These are phyloP conservation scores for Pouteria glomerata DNA, from an alignment of 148 eudicot species.

Conservation along the genomic window DNA sequence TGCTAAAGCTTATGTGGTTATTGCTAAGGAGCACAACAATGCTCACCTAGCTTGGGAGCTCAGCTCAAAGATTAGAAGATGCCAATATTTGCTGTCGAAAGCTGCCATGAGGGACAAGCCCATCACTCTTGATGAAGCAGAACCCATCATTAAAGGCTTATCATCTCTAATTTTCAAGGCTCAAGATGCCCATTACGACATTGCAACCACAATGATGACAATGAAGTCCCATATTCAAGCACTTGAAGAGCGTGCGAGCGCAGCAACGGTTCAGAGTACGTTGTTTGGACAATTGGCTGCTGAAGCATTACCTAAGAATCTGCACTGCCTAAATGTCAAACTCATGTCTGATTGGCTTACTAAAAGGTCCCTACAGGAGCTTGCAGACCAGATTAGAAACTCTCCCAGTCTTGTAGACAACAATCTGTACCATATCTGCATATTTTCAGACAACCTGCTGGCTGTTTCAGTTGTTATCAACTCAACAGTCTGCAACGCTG, in stretches of 20 bases:
- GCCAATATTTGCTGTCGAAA: slow-evolving; percentile 73
- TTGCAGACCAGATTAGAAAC: slow-evolving; percentile 45
- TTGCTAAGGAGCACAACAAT: slow-evolving; percentile 77
- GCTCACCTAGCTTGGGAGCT: slow-evolving; percentile 81
- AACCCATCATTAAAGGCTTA: slow-evolving; percentile 48
- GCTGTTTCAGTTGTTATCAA: slow-evolving; percentile 70
- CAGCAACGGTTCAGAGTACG: slow-evolving; percentile 61
- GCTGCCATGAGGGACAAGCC: slow-evolving; percentile 72
- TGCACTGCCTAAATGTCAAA: slow-evolving; percentile 55
- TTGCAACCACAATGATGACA: slow-evolving; percentile 75
- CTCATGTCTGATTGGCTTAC: slow-evolving; percentile 55
- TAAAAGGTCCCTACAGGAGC: slow-evolving; percentile 29
- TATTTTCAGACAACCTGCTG: slow-evolving; percentile 66
- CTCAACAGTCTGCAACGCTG: slow-evolving; percentile 64
- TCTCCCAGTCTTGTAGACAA: slow-evolving; percentile 70
- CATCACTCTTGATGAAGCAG: slow-evolving; percentile 52
- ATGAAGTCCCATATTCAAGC: slow-evolving; percentile 84
- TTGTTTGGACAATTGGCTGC: slow-evolving; percentile 64
- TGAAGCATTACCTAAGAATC: slow-evolving; percentile 60
- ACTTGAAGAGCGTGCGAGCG: slow-evolving; percentile 68
- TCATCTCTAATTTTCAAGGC: slow-evolving; percentile 60
- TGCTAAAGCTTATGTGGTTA: slow-evolving; percentile 73
- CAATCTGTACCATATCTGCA: slow-evolving; percentile 73
- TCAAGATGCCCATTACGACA: slow-evolving; percentile 73
- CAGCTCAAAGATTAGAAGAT: slow-evolving; percentile 59